Conservation (phyloP, 2,329 filamentous ascomycete species). For the Alternaria ventricosa region DNA sequence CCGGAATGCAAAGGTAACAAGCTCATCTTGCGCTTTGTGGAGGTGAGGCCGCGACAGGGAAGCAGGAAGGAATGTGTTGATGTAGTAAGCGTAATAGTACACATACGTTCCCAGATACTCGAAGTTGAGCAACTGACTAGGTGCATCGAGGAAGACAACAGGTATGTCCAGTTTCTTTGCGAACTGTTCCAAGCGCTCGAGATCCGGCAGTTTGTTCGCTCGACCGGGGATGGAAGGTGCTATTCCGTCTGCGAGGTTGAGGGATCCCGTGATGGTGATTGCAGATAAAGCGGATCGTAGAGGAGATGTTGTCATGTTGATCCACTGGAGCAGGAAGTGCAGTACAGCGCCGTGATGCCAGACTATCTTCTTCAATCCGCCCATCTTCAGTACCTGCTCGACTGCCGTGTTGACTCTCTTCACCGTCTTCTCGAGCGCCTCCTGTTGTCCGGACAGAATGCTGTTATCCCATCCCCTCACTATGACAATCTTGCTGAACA, state of each 20-base stretch:
- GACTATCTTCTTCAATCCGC: slow-evolving; percentile 29
- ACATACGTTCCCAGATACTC: slow-evolving; percentile 36
- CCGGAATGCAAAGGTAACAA: slow-evolving; percentile 38
- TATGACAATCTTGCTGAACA: slow-evolving; percentile 37
- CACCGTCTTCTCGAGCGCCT: slow-evolving; percentile 21
- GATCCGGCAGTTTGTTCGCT: slow-evolving; percentile 27
- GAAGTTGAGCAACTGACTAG: slow-evolving; percentile 27
- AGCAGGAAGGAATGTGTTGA: slow-evolving; percentile 34
- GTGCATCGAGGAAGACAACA: slow-evolving; percentile 38
- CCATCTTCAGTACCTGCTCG: slow-evolving; percentile 25
- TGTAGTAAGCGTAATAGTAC: slow-evolving; percentile 43
- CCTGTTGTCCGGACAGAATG: slow-evolving; percentile 9
- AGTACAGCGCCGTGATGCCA: slow-evolving; percentile 46
- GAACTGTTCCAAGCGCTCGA: slow-evolving; percentile 35
- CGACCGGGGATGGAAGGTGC: slow-evolving; percentile 29
- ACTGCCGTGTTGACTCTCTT: slow-evolving; percentile 35
- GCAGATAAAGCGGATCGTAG: slow-evolving; percentile 30
- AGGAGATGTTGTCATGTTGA: slow-evolving; percentile 33
- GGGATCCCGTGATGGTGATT: slow-evolving; percentile 33
- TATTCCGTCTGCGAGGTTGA: slow-evolving; percentile 25
- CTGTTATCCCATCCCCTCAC: slow-evolving; percentile 37
- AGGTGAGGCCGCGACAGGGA: slow-evolving; percentile 28
- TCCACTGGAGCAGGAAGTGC: slow-evolving; percentile 36
- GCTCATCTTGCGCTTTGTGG: slow-evolving; percentile 34
- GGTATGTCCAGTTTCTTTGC: slow-evolving; percentile 31